phyloP scores from a whole-genome alignment of 164 flowering plant genomes.

The Berberis vulgaris region DNA sequence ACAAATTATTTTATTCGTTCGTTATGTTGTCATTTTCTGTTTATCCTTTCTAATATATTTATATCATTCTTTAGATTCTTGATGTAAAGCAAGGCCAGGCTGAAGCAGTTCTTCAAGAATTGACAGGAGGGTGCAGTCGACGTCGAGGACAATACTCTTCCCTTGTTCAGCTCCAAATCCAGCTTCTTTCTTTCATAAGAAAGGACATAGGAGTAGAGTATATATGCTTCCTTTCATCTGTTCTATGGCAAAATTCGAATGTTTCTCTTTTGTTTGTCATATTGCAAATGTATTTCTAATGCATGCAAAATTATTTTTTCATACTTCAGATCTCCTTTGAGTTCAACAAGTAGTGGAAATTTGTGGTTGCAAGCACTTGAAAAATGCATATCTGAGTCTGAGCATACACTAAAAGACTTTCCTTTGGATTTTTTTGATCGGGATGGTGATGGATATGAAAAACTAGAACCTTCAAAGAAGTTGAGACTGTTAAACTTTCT shows the following conservation, averaged over 20 bases:
- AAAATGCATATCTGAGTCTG: constrained; percentile 41
- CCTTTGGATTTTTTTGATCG: constrained; percentile 22
- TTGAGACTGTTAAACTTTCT: constrained; percentile 58
- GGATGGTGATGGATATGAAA: constrained; percentile 35
- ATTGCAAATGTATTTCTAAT: neutral
- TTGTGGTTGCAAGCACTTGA: constrained; percentile 58
- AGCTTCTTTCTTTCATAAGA: constrained; percentile 38
- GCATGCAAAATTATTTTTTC: constrained; percentile 1
- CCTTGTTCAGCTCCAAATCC: constrained; percentile 39
- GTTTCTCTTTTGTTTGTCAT: neutral
- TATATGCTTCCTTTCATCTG: neutral
- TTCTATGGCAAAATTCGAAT: neutral
- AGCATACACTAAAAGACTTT: constrained; percentile 24
- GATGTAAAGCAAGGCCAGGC: constrained; percentile 54
- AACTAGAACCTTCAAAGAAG: constrained; percentile 43
- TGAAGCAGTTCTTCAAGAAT: constrained; percentile 52
- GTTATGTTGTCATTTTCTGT: neutral
- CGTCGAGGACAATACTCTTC: constrained; percentile 34
- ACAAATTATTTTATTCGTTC: neutral
- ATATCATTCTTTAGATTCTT: constrained; percentile 37
- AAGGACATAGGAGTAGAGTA: constrained; percentile 56
- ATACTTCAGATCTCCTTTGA: constrained; percentile 28
- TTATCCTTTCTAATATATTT: neutral
- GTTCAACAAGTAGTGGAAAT: constrained; percentile 21
- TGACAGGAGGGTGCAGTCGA: constrained; percentile 32